Evolutionary conservation across 768 basidiomycete genomes (phyloP), one percentile per base, ranked within the genome.

Genomic region (Mycena epipterygia): DNA sequence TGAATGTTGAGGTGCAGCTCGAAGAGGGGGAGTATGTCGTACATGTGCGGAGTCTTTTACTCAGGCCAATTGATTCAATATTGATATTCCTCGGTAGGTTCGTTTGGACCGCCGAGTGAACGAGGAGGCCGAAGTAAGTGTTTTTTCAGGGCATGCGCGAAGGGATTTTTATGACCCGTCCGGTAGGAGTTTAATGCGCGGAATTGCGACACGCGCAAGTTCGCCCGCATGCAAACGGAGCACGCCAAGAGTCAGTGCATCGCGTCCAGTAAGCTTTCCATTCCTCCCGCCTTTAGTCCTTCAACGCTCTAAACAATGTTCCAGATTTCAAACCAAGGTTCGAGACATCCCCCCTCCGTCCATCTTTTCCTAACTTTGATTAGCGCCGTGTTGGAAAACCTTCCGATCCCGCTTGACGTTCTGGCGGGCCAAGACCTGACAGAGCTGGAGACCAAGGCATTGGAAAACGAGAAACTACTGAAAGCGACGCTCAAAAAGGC

Each of bases 161-260:
- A 27, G 25, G 25, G 11, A 48, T 27, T 21, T n/a, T 7, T n/a
- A 5, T 73, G 73, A 70, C 74, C 44, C 72, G 74, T 12, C 64
- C 76, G 48, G 14, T 32, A 74, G 44, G 44, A 46, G 17, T 67
- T 58, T 41, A 14, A 53, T 25, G 25, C 61, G 2, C 52, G 66
- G 2, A 71, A 68, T 16, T 74, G 67, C 60, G 27, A 79, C 37
- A 52, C 60, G 17, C 76, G 77, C 17, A 73, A 68, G n/a, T 53
- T 73, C 49, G 48, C 78, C 7, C 74, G 78, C 49, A 76, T 85
- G 27, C 74, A 85, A 52, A 85, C 82, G 16, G 83, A 86, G 68
- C 79, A 85, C 39, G 81, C 86, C 3, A 85, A 83, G 76, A 83
- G 85, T 64, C 84, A 83, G 53, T 83, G 86, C 8, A 81, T 88